Evolutionary conservation across 306 rosid genomes (phyloP).

Genomic region (Heteromeles arbutifolia): DNA sequence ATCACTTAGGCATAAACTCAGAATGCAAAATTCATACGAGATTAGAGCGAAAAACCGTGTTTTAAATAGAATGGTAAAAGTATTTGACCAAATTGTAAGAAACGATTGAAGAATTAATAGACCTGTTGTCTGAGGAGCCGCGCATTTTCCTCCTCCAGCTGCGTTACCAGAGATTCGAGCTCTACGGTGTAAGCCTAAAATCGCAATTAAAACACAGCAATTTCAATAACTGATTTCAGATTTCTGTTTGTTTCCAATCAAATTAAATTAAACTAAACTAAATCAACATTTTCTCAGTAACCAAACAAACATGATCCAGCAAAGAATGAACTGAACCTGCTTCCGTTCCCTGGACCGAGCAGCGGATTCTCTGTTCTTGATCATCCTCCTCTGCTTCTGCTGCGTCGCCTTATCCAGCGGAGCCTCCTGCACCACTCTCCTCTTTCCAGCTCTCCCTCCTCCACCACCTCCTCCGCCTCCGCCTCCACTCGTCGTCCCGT

Average conservation of each 20-base stretch:
- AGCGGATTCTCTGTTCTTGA: conserved; percentile 60
- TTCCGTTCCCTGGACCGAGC: conserved; percentile 94
- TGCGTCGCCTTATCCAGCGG: conserved; percentile 70
- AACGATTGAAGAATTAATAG: neutral
- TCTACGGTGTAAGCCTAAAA: conserved; percentile 74
- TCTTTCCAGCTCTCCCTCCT: conserved; percentile 49
- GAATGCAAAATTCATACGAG: neutral
- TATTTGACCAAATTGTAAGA: neutral
- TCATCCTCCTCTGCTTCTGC: conserved; percentile 50
- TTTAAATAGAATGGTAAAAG: neutral
- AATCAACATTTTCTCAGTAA: neutral
- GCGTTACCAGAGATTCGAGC: conserved; percentile 66
- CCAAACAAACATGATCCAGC: neutral
- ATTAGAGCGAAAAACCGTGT: neutral
- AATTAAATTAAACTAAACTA: neutral
- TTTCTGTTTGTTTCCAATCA: neutral
- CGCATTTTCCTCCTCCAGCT: conserved; percentile 69
- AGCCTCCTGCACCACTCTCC: conserved; percentile 50
- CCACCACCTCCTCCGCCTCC: conserved; percentile 11
- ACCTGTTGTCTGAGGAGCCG: conserved; percentile 59
- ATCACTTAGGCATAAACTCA: conserved; percentile 8
- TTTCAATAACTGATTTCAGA: neutral
- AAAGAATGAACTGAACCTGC: conserved; percentile 33
- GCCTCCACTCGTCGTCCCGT: conserved; percentile 9
- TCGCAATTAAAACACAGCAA: neutral